Percentiles rank a stretch among this genome's conserved stretches.
These are phyloP conservation scores for Paecilomyces formosus DNA, from an alignment of 2,329 filamentous ascomycete species.

Conservation along the genomic window DNA sequence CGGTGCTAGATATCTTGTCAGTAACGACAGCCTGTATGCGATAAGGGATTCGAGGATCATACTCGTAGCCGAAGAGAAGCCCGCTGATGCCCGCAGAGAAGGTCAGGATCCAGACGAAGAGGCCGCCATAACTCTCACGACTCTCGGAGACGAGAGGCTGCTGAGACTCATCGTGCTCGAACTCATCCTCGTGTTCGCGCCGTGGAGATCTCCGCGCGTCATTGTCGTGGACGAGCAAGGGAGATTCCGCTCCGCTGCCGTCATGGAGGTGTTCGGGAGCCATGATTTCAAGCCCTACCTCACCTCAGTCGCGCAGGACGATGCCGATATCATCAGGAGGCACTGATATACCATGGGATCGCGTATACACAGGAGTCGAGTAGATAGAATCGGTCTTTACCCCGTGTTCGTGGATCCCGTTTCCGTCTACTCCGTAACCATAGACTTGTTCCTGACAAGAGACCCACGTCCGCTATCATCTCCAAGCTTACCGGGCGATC, in stretches of 20 bases:
- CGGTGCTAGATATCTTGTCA: conserved; percentile 38
- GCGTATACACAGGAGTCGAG: background rate
- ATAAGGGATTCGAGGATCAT: conserved; percentile 10
- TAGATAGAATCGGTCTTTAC: background rate
- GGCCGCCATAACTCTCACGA: conserved; percentile 19
- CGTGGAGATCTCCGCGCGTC: background rate
- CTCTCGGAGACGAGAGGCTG: conserved; percentile 8
- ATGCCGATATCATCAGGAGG: background rate
- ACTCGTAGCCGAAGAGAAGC: conserved; percentile 57
- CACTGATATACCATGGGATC: background rate
- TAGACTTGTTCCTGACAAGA: background rate
- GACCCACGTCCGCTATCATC: background rate
- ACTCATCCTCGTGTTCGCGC: conserved; percentile 3
- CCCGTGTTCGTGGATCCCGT: background rate
- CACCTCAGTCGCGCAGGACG: background rate
- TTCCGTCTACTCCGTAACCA: background rate
- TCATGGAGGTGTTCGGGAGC: conserved; percentile 14
- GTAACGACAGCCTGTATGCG: background rate
- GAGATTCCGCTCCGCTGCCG: conserved; percentile 16
- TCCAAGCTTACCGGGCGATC: background rate
- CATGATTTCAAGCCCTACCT: conserved; percentile 15
- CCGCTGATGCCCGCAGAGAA: conserved; percentile 52
- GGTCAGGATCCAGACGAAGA: conserved; percentile 50
- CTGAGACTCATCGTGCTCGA: conserved; percentile 7
- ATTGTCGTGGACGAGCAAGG: conserved; percentile 19